These are phyloP conservation scores for Xylaria palmicola DNA, from an alignment of 495 filamentous ascomycete genomes.

Conservation along the genomic window DNA sequence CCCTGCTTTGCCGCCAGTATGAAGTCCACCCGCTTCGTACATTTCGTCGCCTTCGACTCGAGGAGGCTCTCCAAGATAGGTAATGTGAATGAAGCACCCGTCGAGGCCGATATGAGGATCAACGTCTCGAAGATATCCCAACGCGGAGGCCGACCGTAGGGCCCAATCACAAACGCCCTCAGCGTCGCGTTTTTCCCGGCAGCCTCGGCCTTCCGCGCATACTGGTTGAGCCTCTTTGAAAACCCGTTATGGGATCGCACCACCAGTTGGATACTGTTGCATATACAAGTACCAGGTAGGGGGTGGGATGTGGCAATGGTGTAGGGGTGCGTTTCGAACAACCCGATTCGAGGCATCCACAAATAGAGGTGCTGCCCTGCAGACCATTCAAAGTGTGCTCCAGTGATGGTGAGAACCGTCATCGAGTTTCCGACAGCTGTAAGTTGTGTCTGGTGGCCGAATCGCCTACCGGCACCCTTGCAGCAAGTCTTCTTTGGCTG, in stretches of 20 bases:
- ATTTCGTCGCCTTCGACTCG: constrained; percentile 42
- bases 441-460: constrained; percentile 62
- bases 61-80: constrained; percentile 58
- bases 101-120: constrained; percentile 57
- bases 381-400: constrained; percentile 68
- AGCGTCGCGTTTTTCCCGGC: constrained; percentile 33
- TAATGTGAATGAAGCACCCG: constrained; percentile 56
- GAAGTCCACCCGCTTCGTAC: constrained; percentile 66
- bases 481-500: constrained; percentile 36
- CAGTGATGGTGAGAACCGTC: constrained; percentile 67
- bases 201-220: constrained; percentile 53
- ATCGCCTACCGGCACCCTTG: constrained; percentile 37
- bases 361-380: constrained; percentile 81
- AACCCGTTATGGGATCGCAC: constrained; percentile 71
- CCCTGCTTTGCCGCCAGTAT: constrained; percentile 71
- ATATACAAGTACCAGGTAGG: constrained; percentile 45
- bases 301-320: constrained; percentile 63
- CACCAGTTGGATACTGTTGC: constrained; percentile 67
- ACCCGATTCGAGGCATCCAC: constrained; percentile 64
- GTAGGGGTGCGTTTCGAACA: constrained; percentile 77
- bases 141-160: constrained; percentile 55
- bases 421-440: constrained; percentile 60
- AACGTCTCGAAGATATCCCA: constrained; percentile 61
- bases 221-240: constrained; percentile 63
- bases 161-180: constrained; percentile 54